Evolutionary conservation across 2,329 filamentous ascomycete genomes (phyloP).

Genomic region (Claviceps spartinae): DNA sequence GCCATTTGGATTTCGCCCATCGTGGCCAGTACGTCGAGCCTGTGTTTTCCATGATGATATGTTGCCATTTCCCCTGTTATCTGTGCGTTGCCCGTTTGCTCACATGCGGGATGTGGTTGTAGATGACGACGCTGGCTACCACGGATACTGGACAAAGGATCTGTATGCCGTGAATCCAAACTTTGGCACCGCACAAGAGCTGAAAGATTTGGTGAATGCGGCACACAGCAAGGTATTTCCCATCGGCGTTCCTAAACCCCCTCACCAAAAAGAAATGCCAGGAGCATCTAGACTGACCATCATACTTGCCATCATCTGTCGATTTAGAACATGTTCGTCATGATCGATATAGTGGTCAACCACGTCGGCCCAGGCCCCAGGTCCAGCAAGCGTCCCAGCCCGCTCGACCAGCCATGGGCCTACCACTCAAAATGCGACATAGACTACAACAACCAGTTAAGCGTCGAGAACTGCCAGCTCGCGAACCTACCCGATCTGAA

Average conservation of each 20-base stretch:
- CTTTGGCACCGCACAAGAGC: conserved; percentile 45
- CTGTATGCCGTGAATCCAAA: conserved; percentile 40
- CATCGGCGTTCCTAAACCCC: too few relatives aligned
- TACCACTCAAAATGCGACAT: conserved; percentile 48
- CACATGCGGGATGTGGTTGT: background rate
- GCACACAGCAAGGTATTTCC: conserved; percentile 39
- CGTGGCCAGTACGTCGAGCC: conserved; percentile 25
- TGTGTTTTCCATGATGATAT: too few relatives aligned
- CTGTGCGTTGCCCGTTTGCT: too few relatives aligned
- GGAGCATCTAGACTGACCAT: too few relatives aligned
- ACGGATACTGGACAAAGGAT: conserved; percentile 42
- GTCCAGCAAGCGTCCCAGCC: conserved; percentile 24
- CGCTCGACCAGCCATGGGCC: conserved; percentile 38
- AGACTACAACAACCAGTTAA: conserved; percentile 37
- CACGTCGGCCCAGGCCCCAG: conserved; percentile 43
- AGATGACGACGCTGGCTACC: conserved; percentile 32
- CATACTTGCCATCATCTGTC: too few relatives aligned
- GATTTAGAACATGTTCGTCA: conserved; percentile 32
- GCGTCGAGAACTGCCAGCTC: conserved; percentile 36
- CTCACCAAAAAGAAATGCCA: too few relatives aligned
- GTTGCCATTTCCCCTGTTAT: background rate
- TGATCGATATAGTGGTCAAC: conserved; percentile 49
- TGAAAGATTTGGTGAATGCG: conserved; percentile 40
- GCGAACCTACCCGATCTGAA: conserved; percentile 49
- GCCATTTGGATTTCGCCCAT: conserved; percentile 47